Percentiles rank a stretch among this genome's conserved stretches.
Evolutionary conservation across 2,329 filamentous ascomycete species (phyloP).

Genomic region (Biscogniauxia sp.): DNA sequence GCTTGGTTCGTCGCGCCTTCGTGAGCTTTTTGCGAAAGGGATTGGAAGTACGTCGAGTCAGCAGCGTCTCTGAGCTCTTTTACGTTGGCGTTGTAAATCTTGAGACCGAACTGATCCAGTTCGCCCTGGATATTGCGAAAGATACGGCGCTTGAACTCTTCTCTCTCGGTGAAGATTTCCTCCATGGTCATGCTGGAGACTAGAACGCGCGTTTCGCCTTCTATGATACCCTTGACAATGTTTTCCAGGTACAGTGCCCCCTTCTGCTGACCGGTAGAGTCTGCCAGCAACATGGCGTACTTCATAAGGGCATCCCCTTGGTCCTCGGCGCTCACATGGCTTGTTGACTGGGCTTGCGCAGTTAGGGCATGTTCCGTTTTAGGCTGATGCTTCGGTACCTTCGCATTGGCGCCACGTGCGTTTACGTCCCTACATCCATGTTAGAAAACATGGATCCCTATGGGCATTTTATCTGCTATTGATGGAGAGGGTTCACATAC

Average conservation of each 20-base stretch:
- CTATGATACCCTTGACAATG: conserved; percentile 87
- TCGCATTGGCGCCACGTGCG: conserved; percentile 47
- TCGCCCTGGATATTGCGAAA: conserved; percentile 76
- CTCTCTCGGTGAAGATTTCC: conserved; percentile 77
- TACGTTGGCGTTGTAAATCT: conserved; percentile 72
- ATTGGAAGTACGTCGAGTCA: conserved; percentile 79
- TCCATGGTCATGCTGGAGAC: conserved; percentile 92
- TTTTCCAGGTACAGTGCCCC: conserved; percentile 66
- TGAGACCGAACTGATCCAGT: conserved; percentile 75
- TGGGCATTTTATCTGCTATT: neutral
- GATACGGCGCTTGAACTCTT: conserved; percentile 73
- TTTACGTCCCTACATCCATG: conserved; percentile 55
- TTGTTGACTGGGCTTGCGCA: conserved; percentile 2
- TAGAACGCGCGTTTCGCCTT: conserved; percentile 80
- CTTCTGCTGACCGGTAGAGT: conserved; percentile 44
- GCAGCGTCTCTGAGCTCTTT: conserved; percentile 85
- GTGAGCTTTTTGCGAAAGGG: conserved; percentile 78
- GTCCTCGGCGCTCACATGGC: conserved; percentile 41
- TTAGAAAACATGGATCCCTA: neutral
- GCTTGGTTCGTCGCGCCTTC: conserved; percentile 83
- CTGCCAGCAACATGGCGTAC: conserved; percentile 77
- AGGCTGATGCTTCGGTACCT: conserved; percentile 14
- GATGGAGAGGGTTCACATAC: conserved; percentile 16
- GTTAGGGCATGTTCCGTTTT: conserved; percentile 1
- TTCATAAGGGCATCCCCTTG: conserved; percentile 67